These are phyloP conservation scores for Diaporthe citri DNA, from an alignment of 2,329 filamentous ascomycete species.

Conservation along the genomic window DNA sequence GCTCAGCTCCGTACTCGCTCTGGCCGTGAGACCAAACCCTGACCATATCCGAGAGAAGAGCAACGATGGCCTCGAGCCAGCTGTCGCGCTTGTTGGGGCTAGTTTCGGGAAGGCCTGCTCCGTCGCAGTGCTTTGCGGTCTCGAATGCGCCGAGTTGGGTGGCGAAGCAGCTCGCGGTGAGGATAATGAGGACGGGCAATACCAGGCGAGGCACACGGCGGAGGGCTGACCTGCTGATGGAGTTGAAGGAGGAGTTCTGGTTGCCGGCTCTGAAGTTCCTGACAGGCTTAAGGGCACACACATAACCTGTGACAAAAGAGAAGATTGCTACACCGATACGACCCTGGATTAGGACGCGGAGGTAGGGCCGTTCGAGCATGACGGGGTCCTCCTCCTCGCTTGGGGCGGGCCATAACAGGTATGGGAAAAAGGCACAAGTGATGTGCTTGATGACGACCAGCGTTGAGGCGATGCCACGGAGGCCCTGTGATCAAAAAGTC, in stretches of 20 bases:
- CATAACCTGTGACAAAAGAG: slow-evolving; percentile 40
- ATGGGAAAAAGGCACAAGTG: slow-evolving; percentile 39
- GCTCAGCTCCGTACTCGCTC: slow-evolving; percentile 39
- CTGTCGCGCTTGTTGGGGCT: slow-evolving; percentile 34
- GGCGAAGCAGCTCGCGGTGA: slow-evolving; percentile 37
- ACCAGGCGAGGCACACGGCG: slow-evolving; percentile 40
- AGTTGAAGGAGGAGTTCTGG: slow-evolving; percentile 40
- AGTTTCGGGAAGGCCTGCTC: slow-evolving; percentile 38
- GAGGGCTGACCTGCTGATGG: slow-evolving; percentile 40
- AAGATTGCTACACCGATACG: slow-evolving; percentile 41
- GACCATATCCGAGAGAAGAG: slow-evolving; percentile 37
- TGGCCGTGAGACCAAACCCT: slow-evolving; percentile 38
- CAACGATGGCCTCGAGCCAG: slow-evolving; percentile 34
- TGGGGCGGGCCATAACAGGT: slow-evolving; percentile 39
- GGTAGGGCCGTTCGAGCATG: slow-evolving; percentile 34
- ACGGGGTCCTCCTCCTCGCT: slow-evolving; percentile 32
- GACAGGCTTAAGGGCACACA: slow-evolving; percentile 38
- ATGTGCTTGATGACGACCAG: slow-evolving; percentile 40
- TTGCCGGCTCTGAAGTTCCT: slow-evolving; percentile 37
- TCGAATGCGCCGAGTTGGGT: slow-evolving; percentile 40
- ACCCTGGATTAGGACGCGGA: slow-evolving; percentile 40
- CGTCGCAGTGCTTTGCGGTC: slow-evolving; percentile 37
- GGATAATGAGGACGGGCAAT: slow-evolving; percentile 37
- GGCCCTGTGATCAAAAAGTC: slow-evolving; percentile 56
- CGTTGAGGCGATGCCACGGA: slow-evolving; percentile 41